These are phyloP conservation scores for Irineochytrium annulatum DNA, from an alignment of 192 early-diverging fungal genomes.

Conservation along the genomic window DNA sequence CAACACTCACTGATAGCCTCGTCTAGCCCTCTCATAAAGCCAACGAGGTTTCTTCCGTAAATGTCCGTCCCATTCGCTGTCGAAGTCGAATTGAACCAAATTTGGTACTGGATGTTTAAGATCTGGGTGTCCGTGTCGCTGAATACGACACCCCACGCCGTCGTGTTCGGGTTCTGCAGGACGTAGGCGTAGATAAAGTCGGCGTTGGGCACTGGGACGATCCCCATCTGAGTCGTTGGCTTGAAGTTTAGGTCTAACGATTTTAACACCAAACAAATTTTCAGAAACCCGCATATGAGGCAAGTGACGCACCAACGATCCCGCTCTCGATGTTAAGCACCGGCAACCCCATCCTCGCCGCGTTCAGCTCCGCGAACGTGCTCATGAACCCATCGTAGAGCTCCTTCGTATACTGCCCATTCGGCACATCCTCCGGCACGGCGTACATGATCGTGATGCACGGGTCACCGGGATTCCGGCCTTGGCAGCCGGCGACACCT, in stretches of 20 bases:
- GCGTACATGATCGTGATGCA: slow-evolving; percentile 62
- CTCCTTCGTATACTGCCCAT: not conserved
- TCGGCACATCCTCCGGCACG: not conserved
- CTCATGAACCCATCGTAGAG: slow-evolving; percentile 25
- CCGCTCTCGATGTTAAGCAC: not conserved
- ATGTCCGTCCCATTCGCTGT: slow-evolving; percentile 47
- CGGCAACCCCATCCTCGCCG: slow-evolving; percentile 25
- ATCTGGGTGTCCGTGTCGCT: slow-evolving; percentile 23
- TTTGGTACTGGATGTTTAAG: slow-evolving; percentile 58
- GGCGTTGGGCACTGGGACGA: slow-evolving; percentile 44
- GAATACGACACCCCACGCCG: slow-evolving; percentile 44
- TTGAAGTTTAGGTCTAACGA: slow-evolving; percentile 11
- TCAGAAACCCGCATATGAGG: too few relatives aligned
- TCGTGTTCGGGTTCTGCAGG: slow-evolving; percentile 54
- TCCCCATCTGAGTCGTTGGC: slow-evolving; percentile 36
- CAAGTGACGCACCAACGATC: not conserved
- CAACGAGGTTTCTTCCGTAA: slow-evolving; percentile 46
- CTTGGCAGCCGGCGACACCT: slow-evolving; percentile 22
- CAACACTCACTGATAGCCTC: slow-evolving; percentile 51
- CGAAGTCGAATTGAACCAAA: slow-evolving; percentile 63
- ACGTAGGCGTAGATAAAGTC: slow-evolving; percentile 62
- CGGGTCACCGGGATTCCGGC: slow-evolving; percentile 30
- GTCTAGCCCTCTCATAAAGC: slow-evolving; percentile 54
- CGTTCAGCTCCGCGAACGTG: slow-evolving; percentile 38
- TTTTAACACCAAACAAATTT: not conserved